Conservation (phyloP, 2,329 filamentous ascomycete species). For the Pseudocercospora cruenta region DNA sequence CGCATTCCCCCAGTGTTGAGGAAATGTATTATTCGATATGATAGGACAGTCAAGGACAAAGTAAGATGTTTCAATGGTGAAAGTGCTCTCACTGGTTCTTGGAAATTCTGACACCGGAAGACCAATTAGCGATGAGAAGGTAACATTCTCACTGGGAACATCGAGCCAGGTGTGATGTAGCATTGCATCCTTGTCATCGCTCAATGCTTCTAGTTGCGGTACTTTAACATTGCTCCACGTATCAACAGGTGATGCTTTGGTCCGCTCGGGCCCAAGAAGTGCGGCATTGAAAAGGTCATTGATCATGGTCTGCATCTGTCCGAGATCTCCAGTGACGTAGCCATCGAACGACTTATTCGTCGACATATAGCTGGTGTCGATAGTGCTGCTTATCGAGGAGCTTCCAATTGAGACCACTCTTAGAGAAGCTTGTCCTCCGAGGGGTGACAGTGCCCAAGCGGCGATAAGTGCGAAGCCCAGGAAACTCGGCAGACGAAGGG, state of each 20-base stretch:
- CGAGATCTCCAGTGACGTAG: not conserved
- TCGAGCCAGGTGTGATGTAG: constrained; percentile 5
- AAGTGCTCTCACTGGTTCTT: not conserved
- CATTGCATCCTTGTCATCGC: not conserved
- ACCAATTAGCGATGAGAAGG: constrained; percentile 11
- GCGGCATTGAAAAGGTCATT: constrained; percentile 9
- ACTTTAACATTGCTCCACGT: constrained; percentile 14
- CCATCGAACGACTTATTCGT: not conserved
- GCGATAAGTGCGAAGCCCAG: constrained; percentile 1
- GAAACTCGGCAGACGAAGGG: not conserved
- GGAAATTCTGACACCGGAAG: not conserved
- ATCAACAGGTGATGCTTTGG: constrained; percentile 9
- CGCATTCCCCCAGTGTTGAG: not conserved
- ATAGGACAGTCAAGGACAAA: constrained; percentile 3
- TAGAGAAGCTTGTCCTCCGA: constrained; percentile 11
- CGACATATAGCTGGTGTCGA: constrained; percentile 3
- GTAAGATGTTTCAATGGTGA: constrained; percentile 5
- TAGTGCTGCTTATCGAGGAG: not conserved
- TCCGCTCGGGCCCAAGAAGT: not conserved
- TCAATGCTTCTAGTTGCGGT: not conserved
- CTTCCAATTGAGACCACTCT: constrained; percentile 4
- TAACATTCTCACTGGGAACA: constrained; percentile 5
- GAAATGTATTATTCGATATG: not conserved
- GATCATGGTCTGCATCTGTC: not conserved
- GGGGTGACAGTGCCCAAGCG: constrained; percentile 8